These are phyloP conservation scores for Tolypocladium paradoxum DNA, from an alignment of 2,329 filamentous ascomycete genomes.

Conservation along the genomic window DNA sequence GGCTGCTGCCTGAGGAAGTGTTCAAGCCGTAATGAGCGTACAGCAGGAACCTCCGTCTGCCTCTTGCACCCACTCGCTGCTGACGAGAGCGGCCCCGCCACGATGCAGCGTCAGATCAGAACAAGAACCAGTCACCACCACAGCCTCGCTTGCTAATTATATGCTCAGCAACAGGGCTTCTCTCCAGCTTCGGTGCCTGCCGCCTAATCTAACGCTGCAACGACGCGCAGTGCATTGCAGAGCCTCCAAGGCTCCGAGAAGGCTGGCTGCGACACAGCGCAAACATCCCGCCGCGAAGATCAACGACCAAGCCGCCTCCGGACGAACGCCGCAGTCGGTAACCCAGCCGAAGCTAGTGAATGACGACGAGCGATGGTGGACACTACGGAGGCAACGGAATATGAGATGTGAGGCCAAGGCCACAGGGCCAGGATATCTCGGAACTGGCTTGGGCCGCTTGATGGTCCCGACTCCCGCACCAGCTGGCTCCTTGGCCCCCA, in stretches of 20 bases:
- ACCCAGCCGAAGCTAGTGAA: conserved; percentile 4
- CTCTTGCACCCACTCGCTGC: neutral
- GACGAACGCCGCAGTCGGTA: conserved; percentile 3
- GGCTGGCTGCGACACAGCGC: neutral
- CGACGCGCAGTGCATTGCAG: no score
- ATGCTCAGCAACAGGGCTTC: neutral
- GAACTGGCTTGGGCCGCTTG: neutral
- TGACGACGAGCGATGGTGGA: neutral
- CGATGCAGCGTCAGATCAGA: neutral
- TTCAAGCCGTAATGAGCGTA: neutral
- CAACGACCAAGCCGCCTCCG: neutral
- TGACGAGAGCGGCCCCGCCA: conserved; percentile 2
- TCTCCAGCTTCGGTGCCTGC: neutral
- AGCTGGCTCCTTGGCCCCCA: neutral
- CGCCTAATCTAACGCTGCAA: neutral
- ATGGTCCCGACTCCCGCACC: no score
- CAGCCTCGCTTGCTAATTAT: conserved; percentile 1
- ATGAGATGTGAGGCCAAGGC: neutral
- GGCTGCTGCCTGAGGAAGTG: neutral
- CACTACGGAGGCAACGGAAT: neutral
- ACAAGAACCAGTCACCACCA: neutral
- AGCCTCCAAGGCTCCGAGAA: neutral
- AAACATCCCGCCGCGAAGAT: neutral
- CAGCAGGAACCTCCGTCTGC: neutral
- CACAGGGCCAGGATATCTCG: neutral